A percentile compares a stretch with the other conserved stretches of the same genome.
These are phyloP conservation scores for Citrus glauca DNA, from an alignment of 345 rosid genomes.

Conservation along the genomic window DNA sequence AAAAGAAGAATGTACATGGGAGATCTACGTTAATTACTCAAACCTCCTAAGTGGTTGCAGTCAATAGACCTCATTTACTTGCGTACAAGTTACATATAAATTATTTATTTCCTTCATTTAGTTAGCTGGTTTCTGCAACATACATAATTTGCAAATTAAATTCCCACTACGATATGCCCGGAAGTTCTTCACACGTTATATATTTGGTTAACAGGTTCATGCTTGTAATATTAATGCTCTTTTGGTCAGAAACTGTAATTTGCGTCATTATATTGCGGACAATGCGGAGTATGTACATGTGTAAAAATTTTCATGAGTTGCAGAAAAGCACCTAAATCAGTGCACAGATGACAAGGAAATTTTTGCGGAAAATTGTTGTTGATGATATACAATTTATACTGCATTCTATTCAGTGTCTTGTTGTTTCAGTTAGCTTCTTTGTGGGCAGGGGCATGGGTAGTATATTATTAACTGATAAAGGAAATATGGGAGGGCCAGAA, in stretches of 20 bases:
- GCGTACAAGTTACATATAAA: not conserved
- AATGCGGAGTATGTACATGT: not conserved
- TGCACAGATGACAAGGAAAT: not conserved
- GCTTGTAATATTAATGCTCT: not conserved
- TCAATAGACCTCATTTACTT: constrained; percentile 17
- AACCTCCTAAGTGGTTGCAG: constrained; percentile 45
- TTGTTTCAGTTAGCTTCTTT: not conserved
- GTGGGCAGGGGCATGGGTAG: not conserved
- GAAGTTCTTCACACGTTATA: not conserved
- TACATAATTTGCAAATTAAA: not conserved
- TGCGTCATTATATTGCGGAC: not conserved
- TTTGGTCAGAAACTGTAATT: constrained; percentile 2
- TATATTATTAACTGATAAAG: not conserved
- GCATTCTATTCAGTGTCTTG: not conserved
- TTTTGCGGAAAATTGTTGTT: not conserved
- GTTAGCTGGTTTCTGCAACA: not conserved
- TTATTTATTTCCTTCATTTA: not conserved
- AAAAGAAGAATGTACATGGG: constrained; percentile 25
- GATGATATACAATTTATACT: no score
- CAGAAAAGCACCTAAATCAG: not conserved
- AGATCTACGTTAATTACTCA: constrained; percentile 23
- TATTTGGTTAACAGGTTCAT: not conserved
- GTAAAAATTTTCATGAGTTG: not conserved
- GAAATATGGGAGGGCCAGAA: not conserved
- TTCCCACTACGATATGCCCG: not conserved